Percentiles rank a stretch among this genome's conserved stretches.
Evolutionary conservation across 495 filamentous ascomycete species (phyloP).

Genomic region (Evansstolkia leycettana): DNA sequence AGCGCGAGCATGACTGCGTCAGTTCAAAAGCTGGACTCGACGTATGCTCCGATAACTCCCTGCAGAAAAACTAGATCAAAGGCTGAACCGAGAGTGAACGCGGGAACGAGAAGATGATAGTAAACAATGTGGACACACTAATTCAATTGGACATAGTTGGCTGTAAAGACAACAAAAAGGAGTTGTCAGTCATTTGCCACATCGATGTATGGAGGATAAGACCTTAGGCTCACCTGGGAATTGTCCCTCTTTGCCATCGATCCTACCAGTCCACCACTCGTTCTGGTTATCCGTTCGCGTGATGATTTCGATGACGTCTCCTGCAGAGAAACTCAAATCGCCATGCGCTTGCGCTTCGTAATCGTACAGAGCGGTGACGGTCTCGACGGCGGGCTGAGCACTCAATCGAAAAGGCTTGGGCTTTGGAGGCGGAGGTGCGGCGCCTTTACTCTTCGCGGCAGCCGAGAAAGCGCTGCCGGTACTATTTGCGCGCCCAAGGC

Average conservation of each 20-base stretch:
- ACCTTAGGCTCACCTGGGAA: constrained; percentile 64
- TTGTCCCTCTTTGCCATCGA: constrained; percentile 71
- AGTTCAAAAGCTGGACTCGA: not conserved
- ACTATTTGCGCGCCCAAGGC: constrained; percentile 37
- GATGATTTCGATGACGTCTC: constrained; percentile 84
- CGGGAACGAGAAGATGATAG: not conserved
- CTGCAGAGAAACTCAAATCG: constrained; percentile 81
- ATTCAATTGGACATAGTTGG: constrained; percentile 35
- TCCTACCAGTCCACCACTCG: constrained; percentile 88
- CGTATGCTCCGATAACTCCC: not conserved
- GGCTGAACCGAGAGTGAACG: no score
- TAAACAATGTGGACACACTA: constrained; percentile 8
- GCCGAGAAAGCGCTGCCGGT: constrained; percentile 44
- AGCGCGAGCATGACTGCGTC: not conserved
- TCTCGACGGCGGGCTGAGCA: constrained; percentile 59
- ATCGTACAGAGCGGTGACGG: constrained; percentile 77
- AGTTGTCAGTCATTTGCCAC: constrained; percentile 3
- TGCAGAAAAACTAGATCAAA: not conserved
- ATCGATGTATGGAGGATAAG: constrained; percentile 4
- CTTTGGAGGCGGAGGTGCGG: constrained; percentile 81
- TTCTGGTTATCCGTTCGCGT: constrained; percentile 73
- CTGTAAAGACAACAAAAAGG: constrained; percentile 9
- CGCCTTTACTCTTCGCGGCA: constrained; percentile 65
- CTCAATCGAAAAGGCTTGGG: constrained; percentile 72
- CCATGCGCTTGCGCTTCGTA: constrained; percentile 94